Percentiles rank a stretch among this genome's conserved stretches.
These are phyloP conservation scores for Aspergillus fischeri DNA, from an alignment of 2,329 filamentous ascomycete species.

Conservation along the genomic window DNA sequence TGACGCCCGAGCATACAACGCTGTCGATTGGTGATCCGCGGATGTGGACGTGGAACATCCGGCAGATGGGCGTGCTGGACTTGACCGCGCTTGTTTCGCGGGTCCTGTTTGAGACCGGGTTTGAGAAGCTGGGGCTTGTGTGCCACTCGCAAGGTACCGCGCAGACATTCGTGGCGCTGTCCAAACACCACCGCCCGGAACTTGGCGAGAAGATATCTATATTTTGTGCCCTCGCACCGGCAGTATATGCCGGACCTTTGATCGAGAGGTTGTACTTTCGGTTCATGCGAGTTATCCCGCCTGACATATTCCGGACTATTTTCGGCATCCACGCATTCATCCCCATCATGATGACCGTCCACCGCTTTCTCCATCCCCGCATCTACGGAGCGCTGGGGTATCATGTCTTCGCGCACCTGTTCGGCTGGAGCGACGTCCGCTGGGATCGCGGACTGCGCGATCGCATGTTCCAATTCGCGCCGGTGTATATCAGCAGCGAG, in stretches of 20 bases:
- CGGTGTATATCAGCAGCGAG: slow-evolving; percentile 84
- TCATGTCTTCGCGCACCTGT: slow-evolving; percentile 82
- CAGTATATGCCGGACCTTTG: slow-evolving; percentile 81
- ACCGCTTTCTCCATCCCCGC: slow-evolving; percentile 58
- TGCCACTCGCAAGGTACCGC: slow-evolving; percentile 91
- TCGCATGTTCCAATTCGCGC: slow-evolving; percentile 87
- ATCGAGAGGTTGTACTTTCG: slow-evolving; percentile 87
- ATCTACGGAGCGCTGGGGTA: slow-evolving; percentile 83
- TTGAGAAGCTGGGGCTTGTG: slow-evolving; percentile 75
- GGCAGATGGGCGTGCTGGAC: slow-evolving; percentile 88
- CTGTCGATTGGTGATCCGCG: slow-evolving; percentile 72
- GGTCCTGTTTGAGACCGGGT: slow-evolving; percentile 77
- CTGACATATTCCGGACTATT: slow-evolving; percentile 69
- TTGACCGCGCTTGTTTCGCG: slow-evolving; percentile 75
- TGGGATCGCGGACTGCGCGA: slow-evolving; percentile 79
- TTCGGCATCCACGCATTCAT: slow-evolving; percentile 95
- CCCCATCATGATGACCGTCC: slow-evolving; percentile 86
- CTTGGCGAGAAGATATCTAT: slow-evolving; percentile 78
- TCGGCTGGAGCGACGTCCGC: slow-evolving; percentile 76
- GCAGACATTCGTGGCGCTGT: slow-evolving; percentile 78
- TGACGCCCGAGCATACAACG: slow-evolving; percentile 69
- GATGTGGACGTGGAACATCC: slow-evolving; percentile 97
- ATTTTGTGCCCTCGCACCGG: slow-evolving; percentile 86
- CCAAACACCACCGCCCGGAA: slow-evolving; percentile 84
- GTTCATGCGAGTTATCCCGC: slow-evolving; percentile 79